A percentile compares a stretch with the other conserved stretches of the same genome.
Conservation (phyloP, 2,329 filamentous ascomycete species). For the Dryadomyces quercivorus region DNA sequence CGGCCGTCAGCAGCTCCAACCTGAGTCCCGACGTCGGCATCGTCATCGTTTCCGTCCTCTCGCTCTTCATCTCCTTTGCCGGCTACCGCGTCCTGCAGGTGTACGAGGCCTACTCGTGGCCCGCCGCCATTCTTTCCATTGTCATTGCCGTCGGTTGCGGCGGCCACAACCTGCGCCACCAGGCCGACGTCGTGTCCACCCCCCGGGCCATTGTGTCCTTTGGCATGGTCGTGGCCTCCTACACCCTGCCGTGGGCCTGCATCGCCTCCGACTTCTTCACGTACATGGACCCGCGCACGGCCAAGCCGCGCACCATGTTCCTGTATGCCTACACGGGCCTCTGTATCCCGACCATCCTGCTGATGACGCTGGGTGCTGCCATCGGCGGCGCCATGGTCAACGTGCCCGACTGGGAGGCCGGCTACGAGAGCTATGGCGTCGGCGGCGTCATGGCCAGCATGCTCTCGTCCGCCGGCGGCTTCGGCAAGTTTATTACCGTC, state of each 20-base stretch:
- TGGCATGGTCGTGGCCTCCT: slow-evolving; percentile 48
- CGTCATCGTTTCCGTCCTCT: slow-evolving; percentile 31
- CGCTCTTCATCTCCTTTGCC: slow-evolving; percentile 11
- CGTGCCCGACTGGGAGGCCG: slow-evolving; percentile 38
- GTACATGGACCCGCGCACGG: slow-evolving; percentile 37
- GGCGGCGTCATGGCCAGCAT: slow-evolving; percentile 49
- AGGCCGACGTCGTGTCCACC: slow-evolving; percentile 19
- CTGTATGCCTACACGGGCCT: slow-evolving; percentile 45
- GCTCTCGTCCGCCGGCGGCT: slow-evolving; percentile 43
- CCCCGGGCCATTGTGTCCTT: slow-evolving; percentile 30
- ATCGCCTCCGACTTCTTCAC: slow-evolving; percentile 48
- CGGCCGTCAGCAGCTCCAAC: slow-evolving; percentile 35
- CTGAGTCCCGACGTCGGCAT: slow-evolving; percentile 45
- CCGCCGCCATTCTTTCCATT: slow-evolving; percentile 11
- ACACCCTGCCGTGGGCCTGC: slow-evolving; percentile 50
- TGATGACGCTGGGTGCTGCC: slow-evolving; percentile 52
- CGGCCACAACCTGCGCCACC: slow-evolving; percentile 6
- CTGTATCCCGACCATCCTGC: slow-evolving; percentile 38
- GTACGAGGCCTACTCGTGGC: slow-evolving; percentile 13
- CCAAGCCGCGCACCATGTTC: slow-evolving; percentile 25
- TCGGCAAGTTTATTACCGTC: slow-evolving; percentile 50
- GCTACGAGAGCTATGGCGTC: slow-evolving; percentile 38
- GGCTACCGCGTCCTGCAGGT: slow-evolving; percentile 12
- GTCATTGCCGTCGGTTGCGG: slow-evolving; percentile 9
- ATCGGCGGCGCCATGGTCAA: slow-evolving; percentile 47